Conservation (phyloP, 352 stramenopile genomes). For the Blastocystis sp. region DNA sequence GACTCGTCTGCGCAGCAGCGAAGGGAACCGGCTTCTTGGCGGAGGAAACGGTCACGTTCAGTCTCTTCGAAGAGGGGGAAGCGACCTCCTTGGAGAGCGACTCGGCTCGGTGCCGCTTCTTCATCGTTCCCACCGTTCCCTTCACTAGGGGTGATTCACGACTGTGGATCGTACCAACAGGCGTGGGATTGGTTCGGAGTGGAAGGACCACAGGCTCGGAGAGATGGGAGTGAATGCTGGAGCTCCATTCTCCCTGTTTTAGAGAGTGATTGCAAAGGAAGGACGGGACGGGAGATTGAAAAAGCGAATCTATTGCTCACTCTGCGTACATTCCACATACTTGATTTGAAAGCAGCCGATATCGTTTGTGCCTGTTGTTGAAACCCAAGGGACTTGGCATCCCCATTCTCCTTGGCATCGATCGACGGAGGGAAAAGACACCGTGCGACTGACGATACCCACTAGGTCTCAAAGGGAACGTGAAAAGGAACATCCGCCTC, state of each 20-base stretch:
- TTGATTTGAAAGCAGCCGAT: slow-evolving; percentile 5
- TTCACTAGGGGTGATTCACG: slow-evolving; percentile 4
- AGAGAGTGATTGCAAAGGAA: background rate
- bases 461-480: background rate
- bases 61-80: background rate
- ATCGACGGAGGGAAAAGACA: slow-evolving; percentile 5
- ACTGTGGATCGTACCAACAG: background rate
- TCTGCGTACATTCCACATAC: background rate
- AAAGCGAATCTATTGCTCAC: slow-evolving; percentile 8
- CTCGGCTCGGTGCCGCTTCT: slow-evolving; percentile 20
- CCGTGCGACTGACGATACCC: slow-evolving; percentile 16
- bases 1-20: background rate
- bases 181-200: background rate
- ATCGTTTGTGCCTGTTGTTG: background rate
- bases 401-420: background rate
- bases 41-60: background rate
- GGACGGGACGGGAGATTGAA: background rate
- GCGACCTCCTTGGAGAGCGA: background rate
- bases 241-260: background rate
- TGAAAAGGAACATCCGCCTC: background rate
- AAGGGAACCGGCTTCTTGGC: background rate
- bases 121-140: background rate
- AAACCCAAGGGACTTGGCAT: background rate
- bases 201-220: background rate
- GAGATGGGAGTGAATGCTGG: background rate